Percentiles rank a stretch among this genome's conserved stretches.
phyloP scores from a whole-genome alignment of 148 eudicot species.

The Hydrangea macrophylla region DNA sequence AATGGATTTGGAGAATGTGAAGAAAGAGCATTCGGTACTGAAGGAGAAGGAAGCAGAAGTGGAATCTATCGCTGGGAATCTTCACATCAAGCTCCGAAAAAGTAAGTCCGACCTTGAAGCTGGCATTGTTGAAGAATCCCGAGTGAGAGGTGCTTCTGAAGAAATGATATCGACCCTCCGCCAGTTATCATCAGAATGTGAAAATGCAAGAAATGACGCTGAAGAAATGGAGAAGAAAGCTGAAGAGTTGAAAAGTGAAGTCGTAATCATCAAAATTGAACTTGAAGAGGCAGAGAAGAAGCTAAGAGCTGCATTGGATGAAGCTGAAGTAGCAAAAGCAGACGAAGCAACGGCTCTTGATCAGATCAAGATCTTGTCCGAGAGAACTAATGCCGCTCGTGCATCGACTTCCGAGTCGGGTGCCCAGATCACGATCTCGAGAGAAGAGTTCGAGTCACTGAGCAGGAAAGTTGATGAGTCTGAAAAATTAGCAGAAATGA shows the following conservation, averaged over 20 bases:
- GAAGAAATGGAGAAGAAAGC: slow-evolving; percentile 52
- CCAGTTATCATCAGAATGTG: slow-evolving; percentile 54
- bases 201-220: slow-evolving; percentile 43
- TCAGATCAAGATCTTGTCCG: slow-evolving; percentile 54
- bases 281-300: slow-evolving; percentile 60
- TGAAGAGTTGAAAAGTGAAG: slow-evolving; percentile 59
- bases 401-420: slow-evolving; percentile 68
- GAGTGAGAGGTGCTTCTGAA: slow-evolving; percentile 51
- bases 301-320: slow-evolving; percentile 49
- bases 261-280: slow-evolving; percentile 41
- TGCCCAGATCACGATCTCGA: slow-evolving; percentile 59
- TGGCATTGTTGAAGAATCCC: slow-evolving; percentile 53
- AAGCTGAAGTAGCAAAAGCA: slow-evolving; percentile 72
- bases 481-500: slow-evolving; percentile 57
- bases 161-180: slow-evolving; percentile 44
- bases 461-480: slow-evolving; percentile 77
- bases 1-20: slow-evolving; percentile 56
- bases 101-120: slow-evolving; percentile 71
- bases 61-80: slow-evolving; percentile 68
- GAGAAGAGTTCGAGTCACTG: slow-evolving; percentile 66
- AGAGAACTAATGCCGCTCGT: slow-evolving; percentile 55
- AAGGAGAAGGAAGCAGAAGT: slow-evolving; percentile 74
- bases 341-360: slow-evolving; percentile 55
- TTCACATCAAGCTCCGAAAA: slow-evolving; percentile 69
- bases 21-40: slow-evolving; percentile 63